These are phyloP conservation scores for Fusarium protoensiforme DNA, from an alignment of 2,329 filamentous ascomycete species.

Conservation along the genomic window DNA sequence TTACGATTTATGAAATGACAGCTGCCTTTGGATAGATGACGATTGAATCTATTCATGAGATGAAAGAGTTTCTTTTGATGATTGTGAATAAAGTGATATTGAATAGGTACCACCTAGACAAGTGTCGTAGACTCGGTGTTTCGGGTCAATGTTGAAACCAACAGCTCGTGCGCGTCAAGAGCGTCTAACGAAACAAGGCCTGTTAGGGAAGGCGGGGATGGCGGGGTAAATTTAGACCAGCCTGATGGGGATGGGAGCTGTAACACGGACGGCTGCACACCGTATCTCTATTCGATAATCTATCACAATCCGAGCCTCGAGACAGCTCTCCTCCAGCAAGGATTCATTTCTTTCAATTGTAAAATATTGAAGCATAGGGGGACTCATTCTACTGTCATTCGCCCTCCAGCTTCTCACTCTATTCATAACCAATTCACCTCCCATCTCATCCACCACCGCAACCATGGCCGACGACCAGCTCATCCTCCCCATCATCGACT, in stretches of 20 bases:
- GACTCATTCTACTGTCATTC: neutral
- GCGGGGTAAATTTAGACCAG: conserved; percentile 26
- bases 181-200: conserved; percentile 8
- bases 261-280: conserved; percentile 11
- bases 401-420: neutral
- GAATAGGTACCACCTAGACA: neutral
- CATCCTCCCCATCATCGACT: conserved; percentile 78
- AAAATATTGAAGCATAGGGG: neutral
- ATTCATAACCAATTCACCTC: neutral
- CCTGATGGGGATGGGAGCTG: conserved; percentile 8
- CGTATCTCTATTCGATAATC: conserved; percentile 10
- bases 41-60: conserved; percentile 62
- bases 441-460: conserved; percentile 3
- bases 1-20: conserved; percentile 33
- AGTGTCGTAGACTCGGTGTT: neutral
- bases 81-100: neutral
- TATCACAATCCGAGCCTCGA: neutral
- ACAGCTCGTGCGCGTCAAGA: neutral
- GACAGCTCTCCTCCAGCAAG: neutral
- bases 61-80: neutral
- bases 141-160: conserved; percentile 3
- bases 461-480: conserved; percentile 53
- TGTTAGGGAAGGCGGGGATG: conserved; percentile 20
- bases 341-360: neutral
- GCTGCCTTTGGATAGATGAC: conserved; percentile 57